These are phyloP conservation scores for Botrytis fabae DNA, from an alignment of 2,329 filamentous ascomycete genomes.

Conservation along the genomic window DNA sequence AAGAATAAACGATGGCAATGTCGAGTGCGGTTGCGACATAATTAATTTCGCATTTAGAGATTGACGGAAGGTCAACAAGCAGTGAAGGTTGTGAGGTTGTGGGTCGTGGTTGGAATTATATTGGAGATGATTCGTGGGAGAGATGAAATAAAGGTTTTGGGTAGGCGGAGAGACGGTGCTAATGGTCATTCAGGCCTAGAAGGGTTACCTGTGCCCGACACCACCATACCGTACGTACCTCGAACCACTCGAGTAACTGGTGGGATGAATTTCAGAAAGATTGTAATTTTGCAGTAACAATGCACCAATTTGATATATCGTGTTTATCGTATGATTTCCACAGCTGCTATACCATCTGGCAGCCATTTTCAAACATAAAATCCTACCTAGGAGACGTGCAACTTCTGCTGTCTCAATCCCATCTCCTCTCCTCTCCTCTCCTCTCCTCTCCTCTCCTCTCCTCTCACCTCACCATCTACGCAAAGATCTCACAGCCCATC, in stretches of 20 bases:
- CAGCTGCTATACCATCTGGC: too few relatives aligned
- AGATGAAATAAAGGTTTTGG: neutral
- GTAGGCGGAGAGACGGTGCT: neutral
- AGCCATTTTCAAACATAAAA: neutral
- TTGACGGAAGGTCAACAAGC: constrained; percentile 66
- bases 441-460: neutral
- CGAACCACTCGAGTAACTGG: neutral
- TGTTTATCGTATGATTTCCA: neutral
- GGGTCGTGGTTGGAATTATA: constrained; percentile 11
- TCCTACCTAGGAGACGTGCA: neutral
- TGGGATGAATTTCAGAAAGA: neutral
- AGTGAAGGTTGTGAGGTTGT: constrained; percentile 1
- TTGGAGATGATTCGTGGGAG: neutral
- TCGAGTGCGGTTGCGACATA: constrained; percentile 65
- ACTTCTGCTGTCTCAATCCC: neutral
- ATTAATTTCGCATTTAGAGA: constrained; percentile 91
- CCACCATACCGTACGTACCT: neutral
- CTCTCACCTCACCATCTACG: neutral
- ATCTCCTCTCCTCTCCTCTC: neutral
- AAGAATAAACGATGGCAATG: constrained; percentile 22
- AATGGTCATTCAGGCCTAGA: neutral
- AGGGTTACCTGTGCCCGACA: neutral
- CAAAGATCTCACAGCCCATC: accelerated
- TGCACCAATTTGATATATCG: neutral
- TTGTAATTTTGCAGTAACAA: neutral